Percentiles rank a stretch among this genome's conserved stretches.
Evolutionary conservation across 2,329 filamentous ascomycete species (phyloP).

Genomic region (Mollisia scopiformis): DNA sequence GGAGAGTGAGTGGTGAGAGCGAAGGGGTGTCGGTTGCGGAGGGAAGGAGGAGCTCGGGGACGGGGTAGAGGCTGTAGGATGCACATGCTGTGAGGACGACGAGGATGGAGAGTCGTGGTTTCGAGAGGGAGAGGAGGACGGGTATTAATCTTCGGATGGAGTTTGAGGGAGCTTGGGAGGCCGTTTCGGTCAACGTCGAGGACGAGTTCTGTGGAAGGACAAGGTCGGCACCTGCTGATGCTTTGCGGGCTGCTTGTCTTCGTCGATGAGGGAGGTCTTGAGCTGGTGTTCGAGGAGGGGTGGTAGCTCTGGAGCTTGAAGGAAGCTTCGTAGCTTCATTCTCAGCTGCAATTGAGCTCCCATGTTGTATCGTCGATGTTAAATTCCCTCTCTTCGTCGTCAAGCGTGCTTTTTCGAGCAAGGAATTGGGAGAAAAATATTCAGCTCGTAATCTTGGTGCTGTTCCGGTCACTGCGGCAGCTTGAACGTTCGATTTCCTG

Average conservation of each 20-base stretch:
- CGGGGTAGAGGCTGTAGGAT: slow-evolving; percentile 90
- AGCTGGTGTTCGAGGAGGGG: slow-evolving; percentile 14
- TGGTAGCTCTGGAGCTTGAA: slow-evolving; percentile 5
- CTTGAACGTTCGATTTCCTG: slow-evolving; percentile 24
- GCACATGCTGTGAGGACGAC: slow-evolving; percentile 90
- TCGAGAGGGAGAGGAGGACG: slow-evolving; percentile 88
- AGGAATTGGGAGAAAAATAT: slow-evolving; percentile 34
- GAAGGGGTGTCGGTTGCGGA: slow-evolving; percentile 70
- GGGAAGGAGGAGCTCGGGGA: slow-evolving; percentile 80
- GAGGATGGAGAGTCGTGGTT: slow-evolving; percentile 89
- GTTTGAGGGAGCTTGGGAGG: slow-evolving; percentile 53
- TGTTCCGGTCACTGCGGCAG: slow-evolving; percentile 20
- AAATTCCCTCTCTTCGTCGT: slow-evolving; percentile 25
- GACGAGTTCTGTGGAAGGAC: slow-evolving; percentile 55
- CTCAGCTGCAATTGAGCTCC: slow-evolving; percentile 17
- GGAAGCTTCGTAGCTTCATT: slow-evolving; percentile 20
- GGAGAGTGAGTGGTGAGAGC: slow-evolving; percentile 84
- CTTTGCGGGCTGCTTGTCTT: slow-evolving; percentile 31
- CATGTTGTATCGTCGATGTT: slow-evolving; percentile 19
- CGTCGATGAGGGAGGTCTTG: slow-evolving; percentile 36
- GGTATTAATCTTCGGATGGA: slow-evolving; percentile 70
- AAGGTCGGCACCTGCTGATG: slow-evolving; percentile 28
- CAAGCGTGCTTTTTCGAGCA: slow-evolving; percentile 26
- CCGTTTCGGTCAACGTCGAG: slow-evolving; percentile 53
- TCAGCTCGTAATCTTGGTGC: slow-evolving; percentile 28